These are phyloP conservation scores for Cladophialophora chaetospira DNA, from an alignment of 2,329 filamentous ascomycete genomes.

Conservation along the genomic window DNA sequence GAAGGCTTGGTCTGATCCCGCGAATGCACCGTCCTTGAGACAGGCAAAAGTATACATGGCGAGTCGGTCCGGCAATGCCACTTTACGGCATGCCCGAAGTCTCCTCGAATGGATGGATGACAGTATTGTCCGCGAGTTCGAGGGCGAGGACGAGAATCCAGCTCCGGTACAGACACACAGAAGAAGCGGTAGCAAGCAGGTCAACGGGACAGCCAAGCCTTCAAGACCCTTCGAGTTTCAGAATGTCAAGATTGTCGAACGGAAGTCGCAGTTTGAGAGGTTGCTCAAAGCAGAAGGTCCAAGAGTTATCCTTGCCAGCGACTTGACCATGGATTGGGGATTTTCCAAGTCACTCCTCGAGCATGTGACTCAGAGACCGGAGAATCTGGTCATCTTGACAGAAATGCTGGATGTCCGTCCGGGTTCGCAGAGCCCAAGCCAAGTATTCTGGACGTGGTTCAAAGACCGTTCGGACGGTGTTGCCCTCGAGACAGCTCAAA, in stretches of 20 bases:
- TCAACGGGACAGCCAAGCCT: constrained; percentile 42
- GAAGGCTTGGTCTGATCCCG: constrained; percentile 76
- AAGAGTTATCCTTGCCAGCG: constrained; percentile 84
- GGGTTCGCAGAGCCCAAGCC: constrained; percentile 53
- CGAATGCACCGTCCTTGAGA: constrained; percentile 53
- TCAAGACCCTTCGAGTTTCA: constrained; percentile 86
- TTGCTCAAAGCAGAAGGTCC: constrained; percentile 59
- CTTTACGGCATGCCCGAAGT: constrained; percentile 85
- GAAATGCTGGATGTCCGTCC: constrained; percentile 56
- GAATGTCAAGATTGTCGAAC: constrained; percentile 79
- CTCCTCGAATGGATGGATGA: constrained; percentile 99
- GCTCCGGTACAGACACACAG: constrained; percentile 38
- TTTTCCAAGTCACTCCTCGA: constrained; percentile 82
- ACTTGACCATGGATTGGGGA: constrained; percentile 89
- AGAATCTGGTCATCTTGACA: constrained; percentile 84
- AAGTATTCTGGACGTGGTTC: constrained; percentile 79
- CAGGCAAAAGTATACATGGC: constrained; percentile 72
- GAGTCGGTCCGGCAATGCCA: constrained; percentile 81
- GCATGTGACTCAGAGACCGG: constrained; percentile 71
- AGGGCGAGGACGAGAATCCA: constrained; percentile 51
- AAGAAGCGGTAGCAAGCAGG: constrained; percentile 48
- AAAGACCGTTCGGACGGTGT: constrained; percentile 67
- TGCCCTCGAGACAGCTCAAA: constrained; percentile 56
- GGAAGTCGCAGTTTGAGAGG: constrained; percentile 75
- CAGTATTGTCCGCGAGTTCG: constrained; percentile 87